A percentile compares a stretch with the other conserved stretches of the same genome.
phyloP scores from a whole-genome alignment of 139 green algal species.

The Picochlorum sp. region DNA sequence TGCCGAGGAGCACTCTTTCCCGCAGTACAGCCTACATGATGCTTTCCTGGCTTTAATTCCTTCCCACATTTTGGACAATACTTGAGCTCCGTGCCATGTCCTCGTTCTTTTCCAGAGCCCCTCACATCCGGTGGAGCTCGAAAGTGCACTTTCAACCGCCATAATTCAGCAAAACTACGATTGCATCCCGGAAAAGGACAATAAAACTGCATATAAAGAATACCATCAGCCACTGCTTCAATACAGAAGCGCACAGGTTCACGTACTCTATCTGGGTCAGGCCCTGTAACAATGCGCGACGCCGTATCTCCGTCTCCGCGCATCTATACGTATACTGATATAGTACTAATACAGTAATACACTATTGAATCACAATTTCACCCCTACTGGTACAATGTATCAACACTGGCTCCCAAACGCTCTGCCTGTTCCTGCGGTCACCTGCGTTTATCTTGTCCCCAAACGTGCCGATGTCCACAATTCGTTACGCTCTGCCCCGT shows the following conservation, averaged over 20 bases:
- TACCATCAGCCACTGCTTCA: background rate
- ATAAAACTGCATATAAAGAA: conserved; percentile 21
- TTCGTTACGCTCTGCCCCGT: too few species aligned
- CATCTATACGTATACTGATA: background rate
- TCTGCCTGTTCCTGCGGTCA: too few species aligned
- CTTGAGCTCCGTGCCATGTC: conserved; percentile 71
- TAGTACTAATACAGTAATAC: background rate
- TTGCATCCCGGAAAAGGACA: conserved; percentile 57
- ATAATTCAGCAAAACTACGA: conserved; percentile 74
- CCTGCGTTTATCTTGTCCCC: too few species aligned
- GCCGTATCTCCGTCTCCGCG: conserved; percentile 6
- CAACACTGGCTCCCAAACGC: too few species aligned
- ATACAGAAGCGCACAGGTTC: background rate
- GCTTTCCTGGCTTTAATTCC: conserved; percentile 68
- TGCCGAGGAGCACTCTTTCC: conserved; percentile 34
- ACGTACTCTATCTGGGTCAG: conserved; percentile 23
- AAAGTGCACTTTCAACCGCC: conserved; percentile 69
- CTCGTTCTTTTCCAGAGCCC: conserved; percentile 71
- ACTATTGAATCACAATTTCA: background rate
- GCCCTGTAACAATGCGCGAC: conserved; percentile 21
- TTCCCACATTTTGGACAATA: conserved; percentile 74
- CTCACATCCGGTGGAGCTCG: conserved; percentile 67
- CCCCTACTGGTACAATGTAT: background rate
- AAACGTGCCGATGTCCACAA: too few species aligned
- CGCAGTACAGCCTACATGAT: conserved; percentile 73